These are phyloP conservation scores for Chrysochromulina tobinii DNA, from an alignment of 78 protist genomes.

Conservation along the genomic window DNA sequence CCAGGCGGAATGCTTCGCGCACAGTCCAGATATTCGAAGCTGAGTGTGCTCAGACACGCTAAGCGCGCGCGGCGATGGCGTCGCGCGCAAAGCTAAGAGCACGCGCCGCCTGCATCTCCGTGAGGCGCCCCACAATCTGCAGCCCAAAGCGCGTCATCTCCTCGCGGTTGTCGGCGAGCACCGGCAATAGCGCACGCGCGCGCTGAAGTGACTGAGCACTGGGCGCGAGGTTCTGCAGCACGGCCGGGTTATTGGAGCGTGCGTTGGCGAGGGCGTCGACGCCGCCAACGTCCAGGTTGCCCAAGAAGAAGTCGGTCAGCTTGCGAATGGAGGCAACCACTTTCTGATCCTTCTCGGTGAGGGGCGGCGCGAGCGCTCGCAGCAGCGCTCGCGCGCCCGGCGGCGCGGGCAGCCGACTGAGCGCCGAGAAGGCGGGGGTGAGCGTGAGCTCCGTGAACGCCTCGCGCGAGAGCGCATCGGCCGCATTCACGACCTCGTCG, in stretches of 20 bases:
- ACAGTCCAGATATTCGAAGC: too few species aligned
- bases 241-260: not conserved
- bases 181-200: not conserved
- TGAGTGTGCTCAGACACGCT: too few species aligned
- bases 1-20: too few species aligned
- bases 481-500: not conserved
- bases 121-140: not conserved
- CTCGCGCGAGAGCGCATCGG: slow-evolving; percentile 29
- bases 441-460: not conserved
- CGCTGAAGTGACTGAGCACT: not conserved
- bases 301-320: not conserved
- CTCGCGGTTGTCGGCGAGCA: not conserved
- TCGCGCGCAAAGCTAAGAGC: not conserved
- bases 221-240: not conserved
- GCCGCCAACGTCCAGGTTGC: not conserved
- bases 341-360: not conserved
- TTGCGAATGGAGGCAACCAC: not conserved
- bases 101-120: not conserved
- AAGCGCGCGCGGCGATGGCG: not conserved
- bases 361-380: slow-evolving; percentile 17
- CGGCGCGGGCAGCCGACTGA: not conserved
- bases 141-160: not conserved
- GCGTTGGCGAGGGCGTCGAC: too few species aligned
- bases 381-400: not conserved
- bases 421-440: not conserved